phyloP scores from a whole-genome alignment of 441 rosid species.

The Erodium trifolium region DNA sequence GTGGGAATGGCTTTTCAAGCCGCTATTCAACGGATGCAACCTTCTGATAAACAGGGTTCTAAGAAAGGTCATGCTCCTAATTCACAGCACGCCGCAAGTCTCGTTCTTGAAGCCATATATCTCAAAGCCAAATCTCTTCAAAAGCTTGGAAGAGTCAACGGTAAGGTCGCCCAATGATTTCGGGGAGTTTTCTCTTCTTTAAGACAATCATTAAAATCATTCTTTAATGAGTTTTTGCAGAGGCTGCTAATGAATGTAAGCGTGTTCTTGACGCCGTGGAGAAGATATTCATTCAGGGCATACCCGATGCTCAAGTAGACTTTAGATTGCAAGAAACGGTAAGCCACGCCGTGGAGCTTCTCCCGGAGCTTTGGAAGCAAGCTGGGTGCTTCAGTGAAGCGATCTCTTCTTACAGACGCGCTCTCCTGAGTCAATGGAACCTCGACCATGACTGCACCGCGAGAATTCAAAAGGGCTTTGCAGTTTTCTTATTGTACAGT shows the following conservation, averaged over 20 bases:
- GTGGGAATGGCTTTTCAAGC: slow-evolving; percentile 92
- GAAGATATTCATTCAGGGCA: slow-evolving; percentile 67
- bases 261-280: slow-evolving; percentile 82
- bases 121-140: slow-evolving; percentile 85
- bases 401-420: slow-evolving; percentile 65
- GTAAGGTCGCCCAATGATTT: slow-evolving; percentile 26
- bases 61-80: slow-evolving; percentile 43
- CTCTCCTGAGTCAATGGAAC: slow-evolving; percentile 86
- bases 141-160: slow-evolving; percentile 67
- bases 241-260: slow-evolving; percentile 77
- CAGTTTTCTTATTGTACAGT: slow-evolving; percentile 67
- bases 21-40: slow-evolving; percentile 65
- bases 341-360: slow-evolving; percentile 80
- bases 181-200: not conserved
- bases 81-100: slow-evolving; percentile 73
- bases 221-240: slow-evolving; percentile 30
- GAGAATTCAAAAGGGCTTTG: slow-evolving; percentile 74
- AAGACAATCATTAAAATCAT: no score
- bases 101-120: slow-evolving; percentile 81
- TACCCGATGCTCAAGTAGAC: slow-evolving; percentile 73
- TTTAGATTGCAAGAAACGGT: slow-evolving; percentile 64
- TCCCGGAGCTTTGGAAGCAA: slow-evolving; percentile 75
- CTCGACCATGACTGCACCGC: slow-evolving; percentile 64
- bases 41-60: slow-evolving; percentile 43
- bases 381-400: slow-evolving; percentile 63